Base-by-base conservation (phyloP, 192 early-diverging fungal species). In the Mortierella antarctica region DNA sequence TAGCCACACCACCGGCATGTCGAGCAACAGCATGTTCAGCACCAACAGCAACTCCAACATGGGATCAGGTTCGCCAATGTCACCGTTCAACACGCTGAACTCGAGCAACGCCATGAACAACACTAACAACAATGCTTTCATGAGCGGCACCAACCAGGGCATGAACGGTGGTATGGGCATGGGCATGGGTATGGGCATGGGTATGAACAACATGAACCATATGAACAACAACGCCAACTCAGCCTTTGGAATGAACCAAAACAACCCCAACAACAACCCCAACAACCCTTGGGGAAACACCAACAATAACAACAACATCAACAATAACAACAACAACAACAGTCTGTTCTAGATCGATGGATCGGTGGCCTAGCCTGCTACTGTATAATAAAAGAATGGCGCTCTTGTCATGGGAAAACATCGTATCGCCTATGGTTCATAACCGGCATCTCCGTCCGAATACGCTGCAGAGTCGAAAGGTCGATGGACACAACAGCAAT, bases 391-490 rank as follows among this genome's bases (percentile, higher is more conserved):
- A 41, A 9, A 12, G 9, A 57, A 47, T 18, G 31, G 31, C 44
- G n/a, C 23, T 23, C 39, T 31, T 63, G 44, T 46, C 58, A 47
- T 46, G 74, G 44, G 68, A 85, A 93, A 23, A 95, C 40, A 23
- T 94, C 92, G 42, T 83, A 41, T 50, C 93, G 86, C 61, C 90
- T 83, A 76, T 96, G 95, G 7, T 81, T 67, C 67, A 92, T 73
- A 11, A 96, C 89, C 1, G 93, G 94, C 91, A 95, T 94, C 62
- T 93, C 90, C 21, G 72, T 62, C 44, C 93, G 87, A 20, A 94
- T 84, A 17, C 85, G 85, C 17, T 85, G 80, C 48, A 94, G 69
- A 18, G 83, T 82, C 8, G 87, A 83, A 7, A 95, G 74, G 79
- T 94, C 89, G 52, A 96, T 84, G 40, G 88, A 84, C 0, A 90